Base-by-base conservation (phyloP, 2,329 filamentous ascomycete genomes). In the Fusarium pilosicola region DNA sequence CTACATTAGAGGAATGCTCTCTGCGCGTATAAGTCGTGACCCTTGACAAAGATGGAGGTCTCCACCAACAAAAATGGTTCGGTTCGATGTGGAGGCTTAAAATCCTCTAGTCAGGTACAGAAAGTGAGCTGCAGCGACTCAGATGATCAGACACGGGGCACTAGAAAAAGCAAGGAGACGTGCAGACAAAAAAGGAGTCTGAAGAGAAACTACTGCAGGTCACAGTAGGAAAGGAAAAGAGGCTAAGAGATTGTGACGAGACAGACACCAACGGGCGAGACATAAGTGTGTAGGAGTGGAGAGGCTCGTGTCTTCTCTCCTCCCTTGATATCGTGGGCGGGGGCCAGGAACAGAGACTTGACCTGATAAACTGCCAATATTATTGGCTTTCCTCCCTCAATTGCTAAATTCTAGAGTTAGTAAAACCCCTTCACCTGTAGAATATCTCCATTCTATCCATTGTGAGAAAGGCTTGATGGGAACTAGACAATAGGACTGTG, bases 331-430 rank as follows among this genome's bases (percentile, higher is more conserved):
- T 62, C 26, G 65, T 49, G 67, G 41, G 68, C 46, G 55, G 41
- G 62, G 62, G 62, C 28, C 24, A 60, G 44, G 34, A 34, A 49
- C 42, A 51, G 52, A 49, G 49, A 51, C 34, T 36, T 55, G 62
- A 62, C 54, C 67, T 74, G 55, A 74, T 74, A 70, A 68, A 72
- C 74, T 69, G 59, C 34, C 71, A 64, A 74, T 74, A 72, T 48
- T 74, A 74, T 74, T 74, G 71, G 68, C 62, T 61, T 74, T 49
- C 56, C 71, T 74, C 68, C 68, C 71, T 74, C 71, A 48, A 63
- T 26, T 26, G n/a, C 24, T 42, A 28, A 42, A 63, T 28, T 69
- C 54, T 44, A 48, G 24, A 39, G 41, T 30, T 57, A 46, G 22
- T 9, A 44, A 28, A 49, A 44, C 51, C 66, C 59, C 66, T 68